Base-by-base conservation (phyloP, 768 basidiomycete genomes). In the Podaxis rugospora region DNA sequence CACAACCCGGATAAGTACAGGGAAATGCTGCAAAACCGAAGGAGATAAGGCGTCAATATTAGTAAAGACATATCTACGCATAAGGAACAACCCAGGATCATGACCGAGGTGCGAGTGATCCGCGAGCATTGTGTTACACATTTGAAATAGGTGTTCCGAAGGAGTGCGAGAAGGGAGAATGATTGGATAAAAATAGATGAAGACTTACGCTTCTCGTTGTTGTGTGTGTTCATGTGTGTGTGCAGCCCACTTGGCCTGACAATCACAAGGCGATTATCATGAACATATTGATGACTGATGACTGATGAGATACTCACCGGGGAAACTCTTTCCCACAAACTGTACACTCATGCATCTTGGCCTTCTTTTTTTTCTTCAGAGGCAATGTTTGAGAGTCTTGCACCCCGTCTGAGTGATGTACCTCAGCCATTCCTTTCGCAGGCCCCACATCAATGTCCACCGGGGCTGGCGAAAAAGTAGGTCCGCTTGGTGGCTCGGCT, bases 171-270 rank as follows among this genome's bases (percentile, higher is more conserved):
- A 47, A 35, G 13, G 6, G 46, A 40, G n/a, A 28, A 49, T 44
- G 42, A 44, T 44, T 21, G 47, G 47, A 49, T 49, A 49, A 49
- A 49, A 49, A 49, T 49, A 49, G 47, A 32, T 32, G 32, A 49
- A 49, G 5, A 76, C 80, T 51, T 65, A 85, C 84, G 84, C 67
- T 77, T 79, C 40, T 73, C 70, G 39, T 83, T 79, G 62, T 74
- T 81, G 65, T 86, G 84, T 0, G 78, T 79, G 65, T 83, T 83
- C 82, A 85, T 83, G 65, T 86, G 84, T 5, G 83, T 84, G 51
- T 72, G 70, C 23, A 86, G 72, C 21, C 82, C 83, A 64, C 83
- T 84, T 1, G 83, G 84, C 28, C 82, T 82, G 62, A 35, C 58
- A 51, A 25, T 44, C 9, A 54, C 23, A 18, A 51, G 46, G 42